Conservation (phyloP, 345 rosid genomes). For the Bretschneidera sinensis region DNA sequence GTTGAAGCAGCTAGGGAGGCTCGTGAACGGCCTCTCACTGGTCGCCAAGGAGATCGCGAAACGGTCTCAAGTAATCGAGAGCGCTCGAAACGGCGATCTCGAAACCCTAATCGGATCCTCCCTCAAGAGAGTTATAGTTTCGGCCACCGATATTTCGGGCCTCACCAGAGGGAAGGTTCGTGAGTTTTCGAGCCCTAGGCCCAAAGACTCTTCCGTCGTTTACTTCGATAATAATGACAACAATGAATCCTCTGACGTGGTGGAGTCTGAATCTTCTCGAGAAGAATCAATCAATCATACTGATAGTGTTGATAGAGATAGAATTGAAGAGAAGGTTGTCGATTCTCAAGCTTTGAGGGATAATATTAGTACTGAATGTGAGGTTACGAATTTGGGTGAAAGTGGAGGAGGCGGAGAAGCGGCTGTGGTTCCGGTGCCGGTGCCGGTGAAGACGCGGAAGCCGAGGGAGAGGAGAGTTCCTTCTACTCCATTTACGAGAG, state of each 20-base stretch:
- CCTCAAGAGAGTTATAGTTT: conserved; percentile 54
- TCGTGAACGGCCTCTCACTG: conserved; percentile 60
- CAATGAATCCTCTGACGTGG: conserved; percentile 14
- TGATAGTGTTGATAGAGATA: conserved; percentile 1
- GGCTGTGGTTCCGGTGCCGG: too few species aligned
- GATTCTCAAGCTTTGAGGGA: conserved; percentile 17
- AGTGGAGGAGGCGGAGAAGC: conserved; percentile 15
- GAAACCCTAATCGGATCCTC: conserved; percentile 50
- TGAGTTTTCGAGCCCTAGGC: conserved; percentile 38
- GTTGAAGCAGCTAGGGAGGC: conserved; percentile 54
- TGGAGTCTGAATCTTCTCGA: conserved; percentile 5
- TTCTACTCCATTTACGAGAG: conserved; percentile 82
- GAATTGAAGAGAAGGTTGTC: conserved; percentile 12
- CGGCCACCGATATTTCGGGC: conserved; percentile 81
- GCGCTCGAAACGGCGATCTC: conserved; percentile 48
- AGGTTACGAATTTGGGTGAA: conserved; percentile 19
- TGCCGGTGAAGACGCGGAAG: conserved; percentile 56
- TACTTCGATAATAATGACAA: conserved; percentile 32
- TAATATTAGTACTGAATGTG: conserved; percentile 13
- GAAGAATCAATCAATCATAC: too few species aligned
- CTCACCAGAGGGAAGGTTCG: conserved; percentile 69
- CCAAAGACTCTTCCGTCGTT: conserved; percentile 60
- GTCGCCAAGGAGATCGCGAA: conserved; percentile 68
- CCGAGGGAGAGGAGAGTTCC: conserved; percentile 92
- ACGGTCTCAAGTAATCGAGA: conserved; percentile 41